These are phyloP conservation scores for Rhodotorula taiwanensis DNA, from an alignment of 768 basidiomycete species.

Conservation along the genomic window DNA sequence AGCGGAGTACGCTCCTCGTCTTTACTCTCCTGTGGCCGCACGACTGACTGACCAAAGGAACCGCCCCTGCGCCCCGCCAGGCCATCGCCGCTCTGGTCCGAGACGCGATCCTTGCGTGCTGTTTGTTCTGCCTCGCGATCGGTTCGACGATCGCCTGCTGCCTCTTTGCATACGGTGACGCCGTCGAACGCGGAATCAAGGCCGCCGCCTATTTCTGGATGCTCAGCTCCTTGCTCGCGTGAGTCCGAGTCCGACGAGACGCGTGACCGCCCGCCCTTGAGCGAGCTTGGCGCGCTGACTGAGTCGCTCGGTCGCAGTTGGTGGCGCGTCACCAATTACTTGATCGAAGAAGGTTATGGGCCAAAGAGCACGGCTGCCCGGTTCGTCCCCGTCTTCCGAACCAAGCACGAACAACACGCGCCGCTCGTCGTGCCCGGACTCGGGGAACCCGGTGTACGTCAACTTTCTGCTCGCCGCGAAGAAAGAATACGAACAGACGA, in stretches of 20 bases:
- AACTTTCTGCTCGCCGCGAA: too few species aligned
- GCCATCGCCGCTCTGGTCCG: background rate
- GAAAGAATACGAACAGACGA: too few species aligned
- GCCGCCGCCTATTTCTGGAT: conserved; percentile 1
- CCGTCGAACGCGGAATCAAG: background rate
- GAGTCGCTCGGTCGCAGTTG: background rate
- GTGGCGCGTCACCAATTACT: background rate
- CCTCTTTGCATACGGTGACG: background rate
- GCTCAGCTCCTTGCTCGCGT: background rate
- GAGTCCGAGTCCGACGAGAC: background rate
- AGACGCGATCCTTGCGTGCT: background rate
- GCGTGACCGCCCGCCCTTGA: background rate
- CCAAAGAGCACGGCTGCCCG: background rate
- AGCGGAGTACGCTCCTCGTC: background rate
- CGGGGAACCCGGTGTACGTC: background rate
- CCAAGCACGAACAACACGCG: background rate
- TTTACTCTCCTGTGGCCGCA: background rate
- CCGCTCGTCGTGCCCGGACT: background rate
- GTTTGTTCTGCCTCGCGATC: background rate
- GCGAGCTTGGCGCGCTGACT: background rate
- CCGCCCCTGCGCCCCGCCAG: background rate
- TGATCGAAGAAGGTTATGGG: background rate
- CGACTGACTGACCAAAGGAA: too few species aligned
- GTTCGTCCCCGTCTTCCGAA: background rate
- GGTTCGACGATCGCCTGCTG: background rate